Evolutionary conservation across 73 alveolate species (phyloP).

Genomic region (Durusdinium trenchii): DNA sequence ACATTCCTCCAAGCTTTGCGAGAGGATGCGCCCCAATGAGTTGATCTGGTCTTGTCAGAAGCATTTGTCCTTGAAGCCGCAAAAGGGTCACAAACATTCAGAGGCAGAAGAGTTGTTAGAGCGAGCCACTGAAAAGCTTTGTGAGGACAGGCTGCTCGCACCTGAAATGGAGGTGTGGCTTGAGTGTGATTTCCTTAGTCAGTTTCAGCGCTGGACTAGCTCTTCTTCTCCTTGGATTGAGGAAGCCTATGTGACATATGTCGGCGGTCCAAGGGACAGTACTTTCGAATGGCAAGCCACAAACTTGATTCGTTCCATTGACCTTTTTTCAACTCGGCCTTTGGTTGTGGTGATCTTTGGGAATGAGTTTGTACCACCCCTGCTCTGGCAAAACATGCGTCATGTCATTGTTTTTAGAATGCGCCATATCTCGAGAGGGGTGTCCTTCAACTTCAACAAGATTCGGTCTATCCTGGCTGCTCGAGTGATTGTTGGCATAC

Average conservation of each 20-base stretch:
- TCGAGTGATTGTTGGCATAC: conserved; percentile 60
- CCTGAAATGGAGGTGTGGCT: conserved; percentile 81
- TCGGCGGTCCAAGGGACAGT: conserved; percentile 71
- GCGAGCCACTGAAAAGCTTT: conserved; percentile 39
- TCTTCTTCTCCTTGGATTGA: conserved; percentile 75
- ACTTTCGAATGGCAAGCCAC: conserved; percentile 84
- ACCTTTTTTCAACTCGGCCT: conserved; percentile 73
- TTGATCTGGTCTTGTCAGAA: conserved; percentile 60
- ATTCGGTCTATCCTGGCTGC: conserved; percentile 79
- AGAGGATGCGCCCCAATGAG: conserved; percentile 17
- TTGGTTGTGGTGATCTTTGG: conserved; percentile 72
- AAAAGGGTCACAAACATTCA: conserved; percentile 44
- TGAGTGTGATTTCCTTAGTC: conserved; percentile 67
- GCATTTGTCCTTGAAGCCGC: conserved; percentile 52
- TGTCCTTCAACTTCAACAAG: conserved; percentile 88
- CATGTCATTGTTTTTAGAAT: conserved; percentile 49
- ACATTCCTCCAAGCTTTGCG: conserved; percentile 42
- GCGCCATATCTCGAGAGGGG: conserved; percentile 82
- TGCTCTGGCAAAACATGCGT: conserved; percentile 81
- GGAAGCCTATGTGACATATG: conserved; percentile 71
- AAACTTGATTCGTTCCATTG: conserved; percentile 64
- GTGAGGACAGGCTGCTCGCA: conserved; percentile 50
- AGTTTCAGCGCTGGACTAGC: conserved; percentile 77
- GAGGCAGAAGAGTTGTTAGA: conserved; percentile 72
- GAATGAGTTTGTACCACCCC: conserved; percentile 67